Evolutionary conservation across 257 asterid species (phyloP).

Genomic region (Solanum bulbocastanum): DNA sequence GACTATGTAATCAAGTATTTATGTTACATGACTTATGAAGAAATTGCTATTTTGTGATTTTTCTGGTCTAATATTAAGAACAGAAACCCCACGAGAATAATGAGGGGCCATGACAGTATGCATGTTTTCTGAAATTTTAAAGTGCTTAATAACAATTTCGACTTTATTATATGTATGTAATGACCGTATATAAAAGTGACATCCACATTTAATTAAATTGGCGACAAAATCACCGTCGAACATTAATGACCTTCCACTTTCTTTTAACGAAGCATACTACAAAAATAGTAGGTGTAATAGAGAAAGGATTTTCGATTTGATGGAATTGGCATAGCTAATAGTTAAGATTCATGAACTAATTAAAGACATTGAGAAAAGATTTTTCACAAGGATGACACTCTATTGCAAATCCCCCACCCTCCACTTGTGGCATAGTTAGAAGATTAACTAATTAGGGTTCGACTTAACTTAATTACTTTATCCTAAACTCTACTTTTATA

Average conservation of each 20-base stretch:
- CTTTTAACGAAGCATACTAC: background rate
- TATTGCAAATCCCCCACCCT: background rate
- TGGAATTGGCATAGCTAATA: background rate
- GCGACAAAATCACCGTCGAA: background rate
- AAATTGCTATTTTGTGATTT: background rate
- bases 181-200: background rate
- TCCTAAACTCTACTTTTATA: background rate
- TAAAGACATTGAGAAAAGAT: background rate
- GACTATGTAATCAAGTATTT: background rate
- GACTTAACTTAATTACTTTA: too few relatives aligned
- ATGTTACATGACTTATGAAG: background rate
- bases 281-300: background rate
- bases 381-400: background rate
- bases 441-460: too few relatives aligned
- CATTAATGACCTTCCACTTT: background rate
- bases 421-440: background rate
- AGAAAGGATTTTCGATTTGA: background rate
- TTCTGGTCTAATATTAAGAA: background rate
- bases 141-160: background rate
- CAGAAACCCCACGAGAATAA: background rate
- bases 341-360: background rate
- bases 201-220: background rate
- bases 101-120: background rate
- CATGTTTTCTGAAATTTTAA: background rate
- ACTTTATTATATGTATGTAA: background rate